Evolutionary conservation across 164 flowering plant genomes (phyloP).

Genomic region (Nymphaea thermarum): DNA sequence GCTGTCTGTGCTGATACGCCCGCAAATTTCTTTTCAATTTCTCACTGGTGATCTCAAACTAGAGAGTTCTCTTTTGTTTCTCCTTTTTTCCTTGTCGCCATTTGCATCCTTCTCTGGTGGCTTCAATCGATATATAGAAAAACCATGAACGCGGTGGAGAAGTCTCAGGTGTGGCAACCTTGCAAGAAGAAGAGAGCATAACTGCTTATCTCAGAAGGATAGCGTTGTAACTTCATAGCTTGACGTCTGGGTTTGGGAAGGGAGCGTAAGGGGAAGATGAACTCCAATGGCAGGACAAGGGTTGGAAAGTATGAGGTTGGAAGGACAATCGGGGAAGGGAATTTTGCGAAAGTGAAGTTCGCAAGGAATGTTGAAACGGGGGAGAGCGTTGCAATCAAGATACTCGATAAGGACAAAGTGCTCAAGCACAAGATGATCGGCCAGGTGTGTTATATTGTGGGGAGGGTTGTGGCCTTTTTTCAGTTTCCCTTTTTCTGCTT

Average conservation of each 20-base stretch:
- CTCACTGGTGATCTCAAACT: too few species aligned
- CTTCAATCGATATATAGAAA: too few species aligned
- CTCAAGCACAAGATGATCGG: conserved; percentile 74
- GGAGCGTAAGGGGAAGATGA: neutral
- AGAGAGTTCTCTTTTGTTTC: too few species aligned
- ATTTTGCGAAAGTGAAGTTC: conserved; percentile 78
- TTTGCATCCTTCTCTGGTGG: too few species aligned
- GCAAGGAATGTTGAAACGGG: conserved; percentile 50
- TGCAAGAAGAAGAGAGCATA: conserved; percentile 31
- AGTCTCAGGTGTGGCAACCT: conserved; percentile 40
- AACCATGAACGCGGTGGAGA: conserved; percentile 9
- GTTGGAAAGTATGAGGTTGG: conserved; percentile 79
- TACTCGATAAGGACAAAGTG: conserved; percentile 69
- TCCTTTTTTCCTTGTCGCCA: too few species aligned
- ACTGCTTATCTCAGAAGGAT: neutral
- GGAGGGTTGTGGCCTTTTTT: neutral
- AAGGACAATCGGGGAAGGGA: conserved; percentile 70
- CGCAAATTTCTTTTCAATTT: too few species aligned
- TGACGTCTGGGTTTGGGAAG: neutral
- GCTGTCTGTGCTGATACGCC: too few species aligned
- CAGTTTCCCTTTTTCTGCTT: neutral
- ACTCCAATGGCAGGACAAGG: conserved; percentile 23
- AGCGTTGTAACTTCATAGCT: too few species aligned
- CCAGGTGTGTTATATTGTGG: conserved; percentile 30
- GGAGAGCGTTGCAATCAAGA: conserved; percentile 67